Percentiles rank a stretch among this genome's conserved stretches.
phyloP scores from a whole-genome alignment of 768 basidiomycete genomes.

The Boletales sp. region DNA sequence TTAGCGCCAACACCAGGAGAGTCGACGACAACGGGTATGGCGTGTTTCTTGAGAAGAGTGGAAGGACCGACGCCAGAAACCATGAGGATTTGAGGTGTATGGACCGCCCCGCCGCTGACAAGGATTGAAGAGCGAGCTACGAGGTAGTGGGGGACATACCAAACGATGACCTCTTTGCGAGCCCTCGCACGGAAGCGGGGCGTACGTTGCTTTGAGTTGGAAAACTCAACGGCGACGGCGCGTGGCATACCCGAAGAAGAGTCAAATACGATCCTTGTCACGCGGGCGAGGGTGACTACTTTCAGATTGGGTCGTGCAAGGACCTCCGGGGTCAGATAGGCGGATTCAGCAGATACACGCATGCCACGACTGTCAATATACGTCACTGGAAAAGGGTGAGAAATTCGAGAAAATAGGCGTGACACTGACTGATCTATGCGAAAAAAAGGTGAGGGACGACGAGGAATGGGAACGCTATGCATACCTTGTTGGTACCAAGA shows the following conservation, averaged over 20 bases:
- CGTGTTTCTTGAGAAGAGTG: conserved; percentile 46
- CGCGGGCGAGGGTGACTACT: conserved; percentile 53
- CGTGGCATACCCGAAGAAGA: conserved; percentile 35
- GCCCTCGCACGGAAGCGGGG: conserved; percentile 44
- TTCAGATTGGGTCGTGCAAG: conserved; percentile 63
- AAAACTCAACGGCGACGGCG: conserved; percentile 63
- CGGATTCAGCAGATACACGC: conserved; percentile 61
- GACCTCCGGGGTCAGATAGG: conserved; percentile 64
- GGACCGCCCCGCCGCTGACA: conserved; percentile 55
- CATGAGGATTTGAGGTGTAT: conserved; percentile 66
- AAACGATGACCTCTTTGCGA: conserved; percentile 57
- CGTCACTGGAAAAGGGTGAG: conserved; percentile 48
- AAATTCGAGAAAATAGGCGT: not conserved
- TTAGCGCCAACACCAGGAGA: conserved; percentile 73
- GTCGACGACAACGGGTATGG: conserved; percentile 56
- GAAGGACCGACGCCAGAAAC: conserved; percentile 76
- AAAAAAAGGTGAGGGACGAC: not conserved
- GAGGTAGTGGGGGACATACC: conserved; percentile 36
- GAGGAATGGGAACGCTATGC: conserved; percentile 10
- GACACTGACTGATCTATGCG: conserved; percentile 40
- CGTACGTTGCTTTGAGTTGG: conserved; percentile 23
- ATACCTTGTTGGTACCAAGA: conserved; percentile 57
- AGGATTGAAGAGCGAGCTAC: not conserved
- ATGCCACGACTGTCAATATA: conserved; percentile 51
- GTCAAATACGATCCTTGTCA: conserved; percentile 58